Evolutionary conservation across 228 moss, liverwort and hornwort species (phyloP), one percentile per base, ranked within the genome.

Genomic region (Sphagnum fallax): DNA sequence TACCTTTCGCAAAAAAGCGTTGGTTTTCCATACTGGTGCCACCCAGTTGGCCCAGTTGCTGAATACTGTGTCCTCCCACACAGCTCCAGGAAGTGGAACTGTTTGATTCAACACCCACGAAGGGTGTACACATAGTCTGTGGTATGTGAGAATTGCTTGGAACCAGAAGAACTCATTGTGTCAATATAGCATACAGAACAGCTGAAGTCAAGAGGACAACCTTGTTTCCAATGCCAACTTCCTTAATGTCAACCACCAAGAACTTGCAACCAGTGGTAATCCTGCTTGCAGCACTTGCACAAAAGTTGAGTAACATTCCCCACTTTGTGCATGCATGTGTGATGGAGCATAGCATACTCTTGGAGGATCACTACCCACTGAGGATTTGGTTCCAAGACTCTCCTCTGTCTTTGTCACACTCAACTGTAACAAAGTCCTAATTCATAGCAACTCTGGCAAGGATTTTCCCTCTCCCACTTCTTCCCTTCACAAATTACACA

Each of bases 221-320:
- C 71, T 85, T 89, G 76, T 91, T 95, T 50, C 93, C 90, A 47
- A 91, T 58, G 9, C 95, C 95, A 53, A 90, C 87, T 18, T 73
- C 77, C 32, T 53, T 51, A 10, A 82, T 80, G 48, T 91, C 91
- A 63, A 87, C 73, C 12, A 91, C 76, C 68, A 93, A 70, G 75
- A 93, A 93, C 67, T 81, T 83, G 83, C 93, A 90, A 32, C 60
- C 18, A 18, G 18, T 18, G 32, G 32, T 1, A 32, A 32, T 67
- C 53, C 86, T 76, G 47, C 75, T 65, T 1, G 66, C 57, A 5
- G 8, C 53, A 55, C 0, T 55, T 5, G 78, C 72, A 14, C 78
- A 74, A 52, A 65, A 87, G 73, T 84, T 75, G 6, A 83, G 73
- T 11, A 81, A 78, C 18, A 90, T 51, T 70, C 89, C 80, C 82